Evolutionary conservation across 1,139 yeast genomes (phyloP), one percentile per base, ranked within the genome.

Genomic region (Yamadazyma atlantica): DNA sequence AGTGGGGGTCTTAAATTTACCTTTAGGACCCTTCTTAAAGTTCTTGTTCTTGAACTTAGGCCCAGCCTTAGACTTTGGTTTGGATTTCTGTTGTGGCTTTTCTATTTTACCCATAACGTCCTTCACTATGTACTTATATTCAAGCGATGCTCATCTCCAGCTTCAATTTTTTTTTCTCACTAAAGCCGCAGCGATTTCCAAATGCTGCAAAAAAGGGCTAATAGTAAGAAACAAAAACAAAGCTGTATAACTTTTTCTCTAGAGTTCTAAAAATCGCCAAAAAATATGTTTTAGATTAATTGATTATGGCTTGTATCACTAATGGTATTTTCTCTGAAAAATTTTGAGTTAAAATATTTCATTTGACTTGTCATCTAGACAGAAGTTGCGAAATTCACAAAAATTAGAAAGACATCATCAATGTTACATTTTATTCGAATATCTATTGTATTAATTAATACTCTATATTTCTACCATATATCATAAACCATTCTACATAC

Each of bases 11-110:
- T 10, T 28, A 5, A 16, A 28, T 11, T 28, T 28, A 7, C 30
- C 30, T 11, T 26, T 26, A 11, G 11, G 17, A 6, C 29, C 29
- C 12, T 28, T 28, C 5, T 16, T 28, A 21, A 28, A 28, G 10
- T 13, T 16, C 10, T 16, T 14, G 17, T 11, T 16, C n/a, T 28
- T 15, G 21, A 28, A 28, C 12, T 28, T 28, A 5, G 30, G 19
- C 7, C 30, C 30, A 15, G 30, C 21, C 12, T n/a, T 15, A 5
- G 30, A 15, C 12, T 28, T 16, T n/a, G 29, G 29, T 10, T 11
- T 28, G 19, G 19, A 10, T n/a, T 28, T 28, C 21, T 28, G 30
- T 6, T 28, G 19, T 28, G 19, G 30, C 16, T 28, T 28, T 4
- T 28, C 15, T 15, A 28, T 16, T 16, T 28, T 28, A 14, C 30